Base-by-base conservation (phyloP, 1,284 basidiomycete genomes). In the Cutaneotrichosporon dermatis region DNA sequence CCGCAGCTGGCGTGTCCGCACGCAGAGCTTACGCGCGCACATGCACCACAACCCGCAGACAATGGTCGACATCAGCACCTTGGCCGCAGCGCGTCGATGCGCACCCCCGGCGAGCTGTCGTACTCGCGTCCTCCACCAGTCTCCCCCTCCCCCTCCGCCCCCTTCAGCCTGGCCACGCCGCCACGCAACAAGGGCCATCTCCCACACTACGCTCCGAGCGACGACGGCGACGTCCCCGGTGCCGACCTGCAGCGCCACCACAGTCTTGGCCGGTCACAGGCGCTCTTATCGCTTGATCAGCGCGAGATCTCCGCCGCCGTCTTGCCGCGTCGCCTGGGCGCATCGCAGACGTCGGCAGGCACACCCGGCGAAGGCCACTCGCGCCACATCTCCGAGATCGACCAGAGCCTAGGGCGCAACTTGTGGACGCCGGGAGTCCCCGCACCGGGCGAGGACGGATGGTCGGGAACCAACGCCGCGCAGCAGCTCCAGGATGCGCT, bases 241-340 rank as follows among this genome's bases (percentile, higher is more conserved):
- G 34, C 69, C 8, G 73, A 74, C 55, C 58, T 79, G 49, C 71
- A 69, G 57, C 72, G 77, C 9, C 75, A 77, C 65, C 75, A 77
- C 59, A 73, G 70, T n/a, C 67, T 79, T 11, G 74, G 75, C 48
- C 69, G 71, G 4, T 73, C 69, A 45, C 72, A 74, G 45, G 72
- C 72, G 9, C 55, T 78, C 0, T 60, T 75, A 8, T 67, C 65
- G 5, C 64, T 74, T 10, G 73, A 76, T 33, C 74, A 76, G 58
- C 62, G 74, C 41, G 68, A 71, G 67, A 69, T 12, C 53, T 67
- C n/a, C 63, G 64, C 45, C 58, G 61, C n/a, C 59, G 67, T 12
- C 57, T 58, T 8, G 63, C 58, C 2, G 54, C 63, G 36, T 62
- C 62, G 41, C 62, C 62, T 3, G 51, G 57, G 16, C 11, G 57